Base-by-base conservation (phyloP, 345 rosid species). In the Aquilaria malaccensis region DNA sequence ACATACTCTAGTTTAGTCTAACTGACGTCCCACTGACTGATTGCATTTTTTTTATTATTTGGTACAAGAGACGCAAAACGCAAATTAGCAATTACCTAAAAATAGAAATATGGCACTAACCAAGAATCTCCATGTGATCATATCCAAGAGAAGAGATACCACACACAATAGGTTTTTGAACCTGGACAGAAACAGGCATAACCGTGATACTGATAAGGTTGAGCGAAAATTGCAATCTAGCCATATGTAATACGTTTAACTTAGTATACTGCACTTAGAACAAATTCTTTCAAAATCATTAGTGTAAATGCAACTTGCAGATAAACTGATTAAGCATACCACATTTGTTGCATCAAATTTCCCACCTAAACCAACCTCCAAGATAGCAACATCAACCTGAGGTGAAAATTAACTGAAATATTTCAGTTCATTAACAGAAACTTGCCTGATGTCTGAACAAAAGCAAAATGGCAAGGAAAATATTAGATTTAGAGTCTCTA, bases 71-170 rank as follows among this genome's bases (percentile, higher is more conserved):
- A 37, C 7, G 7, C 22, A 37, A 37, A 37, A 37, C 7, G 43
- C 43, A 37, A 37, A 30, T 33, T 13, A 33, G 33, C 61, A 58
- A 15, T 33, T 58, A 54, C 50, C 69, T 51, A 37, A 4, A 37
- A 72, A 14, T 10, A 62, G 58, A 68, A 56, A 68, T 13, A 56
- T 62, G 60, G 74, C 64, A 85, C 97, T 75, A 79, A 90, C 97
- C 97, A 60, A 90, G 93, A 69, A 90, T 90, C 80, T 90, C 97
- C 95, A 83, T 90, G 76, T 90, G 97, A 68, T 90, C 97, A 74
- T 87, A 90, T 32, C 97, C 97, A 50, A 90, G 93, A 61, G 96
- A 88, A 68, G 91, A 30, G 63, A 90, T 67, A 65, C 91, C 97
- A 46, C 97, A 90, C 1, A 90, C 93, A 15, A 87, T 58, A 48